Evolutionary conservation across 129 eudicot species (phyloP).

Genomic region (Dittrichia graveolens): DNA sequence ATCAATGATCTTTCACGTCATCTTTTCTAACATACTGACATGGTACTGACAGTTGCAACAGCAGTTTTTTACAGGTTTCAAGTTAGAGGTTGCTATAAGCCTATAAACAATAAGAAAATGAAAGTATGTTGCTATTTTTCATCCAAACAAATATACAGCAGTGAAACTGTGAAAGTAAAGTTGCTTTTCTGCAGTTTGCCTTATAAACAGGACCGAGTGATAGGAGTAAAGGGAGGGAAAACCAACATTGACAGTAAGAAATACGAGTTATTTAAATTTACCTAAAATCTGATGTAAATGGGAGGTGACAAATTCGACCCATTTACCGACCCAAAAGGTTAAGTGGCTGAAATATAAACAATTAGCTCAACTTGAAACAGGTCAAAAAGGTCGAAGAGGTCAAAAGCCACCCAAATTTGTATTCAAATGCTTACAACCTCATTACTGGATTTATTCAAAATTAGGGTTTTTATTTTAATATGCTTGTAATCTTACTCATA

Average conservation of each 20-base stretch:
- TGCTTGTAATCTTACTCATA: background rate
- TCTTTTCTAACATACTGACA: background rate
- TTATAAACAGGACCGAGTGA: background rate
- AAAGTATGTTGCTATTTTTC: background rate
- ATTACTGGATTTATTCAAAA: background rate
- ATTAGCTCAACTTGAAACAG: background rate
- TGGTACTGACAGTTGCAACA: conserved; percentile 7
- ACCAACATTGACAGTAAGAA: background rate
- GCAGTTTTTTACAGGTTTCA: background rate
- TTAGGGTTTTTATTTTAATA: background rate
- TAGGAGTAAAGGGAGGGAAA: background rate
- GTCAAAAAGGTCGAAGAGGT: no score
- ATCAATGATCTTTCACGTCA: background rate
- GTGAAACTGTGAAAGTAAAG: background rate
- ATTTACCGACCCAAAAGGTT: background rate
- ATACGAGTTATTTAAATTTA: background rate
- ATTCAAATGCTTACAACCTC: conserved; percentile 6
- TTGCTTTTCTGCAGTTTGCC: background rate
- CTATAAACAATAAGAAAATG: background rate
- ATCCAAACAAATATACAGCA: background rate
- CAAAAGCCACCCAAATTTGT: background rate
- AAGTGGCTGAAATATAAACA: background rate
- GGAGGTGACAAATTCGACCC: background rate
- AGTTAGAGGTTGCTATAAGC: background rate
- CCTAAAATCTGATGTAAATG: background rate